Percentiles rank a stretch among this genome's conserved stretches.
These are phyloP conservation scores for Trichoderma erinaceum DNA, from an alignment of 495 filamentous ascomycete genomes.

Conservation along the genomic window DNA sequence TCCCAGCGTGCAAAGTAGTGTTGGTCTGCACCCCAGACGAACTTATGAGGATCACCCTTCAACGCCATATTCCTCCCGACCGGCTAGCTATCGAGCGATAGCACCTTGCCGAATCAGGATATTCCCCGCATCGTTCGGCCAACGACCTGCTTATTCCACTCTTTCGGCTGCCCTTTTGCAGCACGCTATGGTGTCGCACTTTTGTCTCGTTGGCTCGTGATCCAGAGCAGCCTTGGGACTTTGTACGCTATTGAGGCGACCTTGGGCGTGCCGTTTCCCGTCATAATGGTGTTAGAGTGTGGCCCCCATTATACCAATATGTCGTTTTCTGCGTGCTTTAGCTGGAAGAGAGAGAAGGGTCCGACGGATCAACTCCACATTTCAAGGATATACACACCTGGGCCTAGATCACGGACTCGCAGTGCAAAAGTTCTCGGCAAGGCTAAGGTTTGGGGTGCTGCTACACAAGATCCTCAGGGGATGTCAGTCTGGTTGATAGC, in stretches of 20 bases:
- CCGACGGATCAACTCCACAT: background rate
- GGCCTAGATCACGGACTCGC: background rate
- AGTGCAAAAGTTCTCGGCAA: background rate
- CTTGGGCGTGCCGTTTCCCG: background rate
- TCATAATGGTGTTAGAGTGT: background rate
- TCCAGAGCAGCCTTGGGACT: background rate
- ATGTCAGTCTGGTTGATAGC: background rate
- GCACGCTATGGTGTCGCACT: background rate
- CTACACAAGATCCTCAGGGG: background rate
- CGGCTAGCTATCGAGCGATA: background rate
- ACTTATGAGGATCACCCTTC: background rate
- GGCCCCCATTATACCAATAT: background rate
- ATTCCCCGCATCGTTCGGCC: background rate
- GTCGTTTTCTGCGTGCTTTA: background rate
- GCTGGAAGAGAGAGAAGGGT: no score
- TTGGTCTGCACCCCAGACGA: background rate
- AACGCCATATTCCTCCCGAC: background rate
- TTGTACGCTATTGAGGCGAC: background rate
- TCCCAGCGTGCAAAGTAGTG: background rate
- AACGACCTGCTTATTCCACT: conserved; percentile 6
- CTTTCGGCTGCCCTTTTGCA: background rate
- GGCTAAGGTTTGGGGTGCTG: background rate
- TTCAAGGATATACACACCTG: background rate
- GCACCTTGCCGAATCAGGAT: background rate
- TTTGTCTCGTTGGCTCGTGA: background rate